Conservation (phyloP, 306 rosid species). For the Ochetophila trinervis region DNA sequence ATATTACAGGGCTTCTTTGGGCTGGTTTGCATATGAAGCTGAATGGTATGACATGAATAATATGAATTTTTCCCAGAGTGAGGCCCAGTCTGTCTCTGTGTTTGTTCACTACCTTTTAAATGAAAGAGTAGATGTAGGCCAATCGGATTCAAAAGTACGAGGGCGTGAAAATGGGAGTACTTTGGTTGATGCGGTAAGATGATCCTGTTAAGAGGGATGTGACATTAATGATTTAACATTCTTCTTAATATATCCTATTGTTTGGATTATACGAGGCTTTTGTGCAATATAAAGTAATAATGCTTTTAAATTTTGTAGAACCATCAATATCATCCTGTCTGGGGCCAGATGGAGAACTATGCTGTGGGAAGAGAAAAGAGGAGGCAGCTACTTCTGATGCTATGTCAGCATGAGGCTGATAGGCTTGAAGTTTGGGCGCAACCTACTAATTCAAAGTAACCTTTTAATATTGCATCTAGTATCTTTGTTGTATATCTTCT, state of each 20-base stretch:
- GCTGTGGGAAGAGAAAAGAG: conserved; percentile 81
- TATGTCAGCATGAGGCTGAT: conserved; percentile 94
- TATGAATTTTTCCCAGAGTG: conserved; percentile 76
- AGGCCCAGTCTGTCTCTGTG: conserved; percentile 87
- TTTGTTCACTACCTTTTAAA: conserved; percentile 80
- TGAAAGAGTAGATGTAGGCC: conserved; percentile 57
- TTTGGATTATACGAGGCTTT: conserved; percentile 12
- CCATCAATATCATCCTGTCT: conserved; percentile 78
- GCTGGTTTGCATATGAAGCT: conserved; percentile 87
- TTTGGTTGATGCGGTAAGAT: conserved; percentile 63
- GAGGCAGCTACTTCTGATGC: conserved; percentile 77
- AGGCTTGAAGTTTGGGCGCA: conserved; percentile 99
- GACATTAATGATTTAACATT: neutral
- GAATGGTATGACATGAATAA: conserved; percentile 84
- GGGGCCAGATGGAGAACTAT: conserved; percentile 95
- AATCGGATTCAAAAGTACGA: conserved; percentile 59
- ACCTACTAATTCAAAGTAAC: conserved; percentile 83
- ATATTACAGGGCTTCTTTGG: conserved; percentile 74
- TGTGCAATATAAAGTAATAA: conserved; percentile 22
- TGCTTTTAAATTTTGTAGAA: conserved; percentile 45
- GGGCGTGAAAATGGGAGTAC: conserved; percentile 70
- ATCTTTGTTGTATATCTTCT: neutral
- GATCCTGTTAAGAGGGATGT: conserved; percentile 8
- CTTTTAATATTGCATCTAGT: conserved; percentile 3
- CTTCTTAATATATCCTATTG: conserved; percentile 11